Evolutionary conservation across 179 eudicot genomes (phyloP).

Genomic region (Patellifolia procumbens): DNA sequence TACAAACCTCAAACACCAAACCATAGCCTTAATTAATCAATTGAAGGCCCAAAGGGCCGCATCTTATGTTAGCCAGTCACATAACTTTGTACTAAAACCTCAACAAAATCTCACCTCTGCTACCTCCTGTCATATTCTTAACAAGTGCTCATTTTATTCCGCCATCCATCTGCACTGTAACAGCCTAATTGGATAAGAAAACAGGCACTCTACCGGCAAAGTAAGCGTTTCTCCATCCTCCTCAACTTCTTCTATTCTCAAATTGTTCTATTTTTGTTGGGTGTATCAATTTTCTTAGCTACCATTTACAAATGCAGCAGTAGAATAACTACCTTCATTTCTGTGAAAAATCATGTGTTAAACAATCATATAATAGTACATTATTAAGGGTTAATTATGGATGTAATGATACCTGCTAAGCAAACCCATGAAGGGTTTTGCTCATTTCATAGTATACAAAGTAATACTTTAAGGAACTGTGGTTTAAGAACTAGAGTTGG

Average conservation of each 20-base stretch:
- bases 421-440: constrained; percentile 66
- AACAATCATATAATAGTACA: neutral
- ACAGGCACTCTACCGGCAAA: neutral
- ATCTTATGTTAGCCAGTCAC: neutral
- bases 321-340: neutral
- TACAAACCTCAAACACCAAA: neutral
- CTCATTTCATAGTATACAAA: constrained; percentile 43
- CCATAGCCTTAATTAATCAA: neutral
- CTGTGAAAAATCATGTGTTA: constrained; percentile 9
- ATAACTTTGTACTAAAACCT: constrained; percentile 3
- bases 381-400: constrained; percentile 38
- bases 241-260: neutral
- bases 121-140: neutral
- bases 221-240: constrained; percentile 2
- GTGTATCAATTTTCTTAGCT: neutral
- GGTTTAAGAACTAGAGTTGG: constrained; percentile 29
- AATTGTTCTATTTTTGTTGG: neutral
- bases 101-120: constrained; percentile 9
- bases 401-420: constrained; percentile 38
- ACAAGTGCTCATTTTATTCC: constrained; percentile 2
- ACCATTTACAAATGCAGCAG: no score
- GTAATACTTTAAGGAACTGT: constrained; percentile 12
- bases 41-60: constrained; percentile 6
- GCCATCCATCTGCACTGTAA: neutral
- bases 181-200: constrained; percentile 17